Conservation (phyloP, 2,329 filamentous ascomycete species). For the Xylogone sp. region DNA sequence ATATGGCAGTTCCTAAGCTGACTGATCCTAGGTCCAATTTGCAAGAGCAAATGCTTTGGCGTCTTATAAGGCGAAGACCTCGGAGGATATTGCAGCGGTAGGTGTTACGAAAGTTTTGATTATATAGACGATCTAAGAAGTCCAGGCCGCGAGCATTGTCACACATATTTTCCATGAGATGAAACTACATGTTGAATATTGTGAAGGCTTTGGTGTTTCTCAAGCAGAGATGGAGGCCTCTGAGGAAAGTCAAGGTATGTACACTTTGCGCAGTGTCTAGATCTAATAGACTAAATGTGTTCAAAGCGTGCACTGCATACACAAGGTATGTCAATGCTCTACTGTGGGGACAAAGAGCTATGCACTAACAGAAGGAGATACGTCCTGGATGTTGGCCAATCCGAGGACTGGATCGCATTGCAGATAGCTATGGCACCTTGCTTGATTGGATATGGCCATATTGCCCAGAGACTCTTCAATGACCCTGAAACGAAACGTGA, state of each 20-base stretch:
- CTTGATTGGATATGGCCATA: constrained; percentile 80
- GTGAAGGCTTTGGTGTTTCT: constrained; percentile 73
- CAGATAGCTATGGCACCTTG: constrained; percentile 84
- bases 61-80: constrained; percentile 75
- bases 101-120: constrained; percentile 19
- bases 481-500: constrained; percentile 58
- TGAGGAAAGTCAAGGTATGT: constrained; percentile 68
- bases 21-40: constrained; percentile 66
- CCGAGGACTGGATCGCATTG: constrained; percentile 82
- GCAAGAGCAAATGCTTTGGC: constrained; percentile 81
- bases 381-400: constrained; percentile 83
- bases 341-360: neutral
- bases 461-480: constrained; percentile 66
- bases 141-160: constrained; percentile 65
- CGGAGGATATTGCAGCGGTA: constrained; percentile 70
- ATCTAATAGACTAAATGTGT: constrained; percentile 7
- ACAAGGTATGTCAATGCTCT: constrained; percentile 39
- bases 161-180: constrained; percentile 77
- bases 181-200: constrained; percentile 77
- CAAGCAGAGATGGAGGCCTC: constrained; percentile 67
- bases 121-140: neutral
- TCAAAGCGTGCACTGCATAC: constrained; percentile 70
- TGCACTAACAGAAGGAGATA: constrained; percentile 47
- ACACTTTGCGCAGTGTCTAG: neutral
- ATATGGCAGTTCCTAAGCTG: constrained; percentile 1